Evolutionary conservation across 2,329 filamentous ascomycete genomes (phyloP), one percentile per base, ranked within the genome.

Genomic region (Ambrosiella xylebori): DNA sequence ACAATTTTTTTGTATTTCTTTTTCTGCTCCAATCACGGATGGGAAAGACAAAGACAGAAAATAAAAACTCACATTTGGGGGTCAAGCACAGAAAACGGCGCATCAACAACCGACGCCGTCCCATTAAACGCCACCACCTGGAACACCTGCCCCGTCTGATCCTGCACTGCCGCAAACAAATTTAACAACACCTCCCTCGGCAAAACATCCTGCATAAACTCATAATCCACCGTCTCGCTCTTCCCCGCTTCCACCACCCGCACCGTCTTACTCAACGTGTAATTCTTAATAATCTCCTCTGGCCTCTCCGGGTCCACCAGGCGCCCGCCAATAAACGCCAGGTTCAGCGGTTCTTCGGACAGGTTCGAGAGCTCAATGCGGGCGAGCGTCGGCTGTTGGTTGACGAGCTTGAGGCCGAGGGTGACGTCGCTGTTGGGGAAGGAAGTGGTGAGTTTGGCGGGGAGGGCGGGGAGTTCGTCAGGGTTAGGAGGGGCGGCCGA

Each of bases 361-460:
- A 87, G 76, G 76, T 98, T 98, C 69, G 77, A 80, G 69, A 98
- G 77, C 66, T 88, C 82, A 65, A 98, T 74, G 57, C 94, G 73
- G 40, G 89, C 85, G 70, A 86, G 82, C 63, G 89, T 95, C 47
- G 88, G 81, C 63, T 85, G 84, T 67, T 89, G 88, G 69, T 98
- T 98, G 76, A 97, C 80, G 64, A 97, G 82, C 80, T 95, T 95
- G 65, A 97, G 82, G 66, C 91, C 93, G 65, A 96, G 93, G 7
- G 59, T 58, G 71, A 95, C 84, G 74, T 94, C 88, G 74, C 83
- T 69, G 67, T 84, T 75, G 71, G 80, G 73, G 74, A 82, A 79
- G 69, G 75, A 76, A 61, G 84, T 82, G 62, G 81, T 80, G 65
- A 85, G 70, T 60, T 59, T 63, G 59, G 63, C 64, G 13, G 63